These are phyloP conservation scores for Calonectria pauciramosa DNA, from an alignment of 2,329 filamentous ascomycete species.

Conservation along the genomic window DNA sequence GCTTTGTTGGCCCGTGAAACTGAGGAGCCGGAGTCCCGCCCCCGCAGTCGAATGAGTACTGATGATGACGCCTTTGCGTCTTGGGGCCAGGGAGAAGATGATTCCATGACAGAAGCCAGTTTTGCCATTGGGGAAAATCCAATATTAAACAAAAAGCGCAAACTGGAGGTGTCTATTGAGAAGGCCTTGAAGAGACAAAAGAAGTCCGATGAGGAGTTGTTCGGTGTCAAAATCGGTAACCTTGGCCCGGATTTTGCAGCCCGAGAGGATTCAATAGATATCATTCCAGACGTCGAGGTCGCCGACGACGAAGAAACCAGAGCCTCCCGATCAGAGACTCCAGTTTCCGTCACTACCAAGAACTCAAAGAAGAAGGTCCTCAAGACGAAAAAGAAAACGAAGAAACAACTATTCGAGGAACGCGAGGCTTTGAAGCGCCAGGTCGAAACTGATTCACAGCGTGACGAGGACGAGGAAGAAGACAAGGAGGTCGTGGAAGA, in stretches of 20 bases:
- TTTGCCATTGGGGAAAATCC: conserved; percentile 72
- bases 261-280: conserved; percentile 64
- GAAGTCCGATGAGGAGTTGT: conserved; percentile 84
- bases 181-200: conserved; percentile 84
- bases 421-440: conserved; percentile 71
- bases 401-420: conserved; percentile 82
- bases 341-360: conserved; percentile 57
- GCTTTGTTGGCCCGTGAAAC: conserved; percentile 77
- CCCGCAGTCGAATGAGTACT: conserved; percentile 79
- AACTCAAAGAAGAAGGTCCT: conserved; percentile 67
- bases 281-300: conserved; percentile 61
- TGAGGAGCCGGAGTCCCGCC: conserved; percentile 87
- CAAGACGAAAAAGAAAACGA: conserved; percentile 81
- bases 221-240: conserved; percentile 72
- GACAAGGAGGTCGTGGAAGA: conserved; percentile 45
- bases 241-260: conserved; percentile 65
- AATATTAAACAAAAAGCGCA: conserved; percentile 76
- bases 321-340: conserved; percentile 62
- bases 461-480: conserved; percentile 58
- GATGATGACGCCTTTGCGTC: conserved; percentile 67
- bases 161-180: conserved; percentile 76
- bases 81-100: conserved; percentile 69
- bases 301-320: conserved; percentile 59
- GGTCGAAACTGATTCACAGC: conserved; percentile 61
- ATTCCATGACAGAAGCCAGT: conserved; percentile 80